Conservation (phyloP, 306 rosid genomes). For the Adenanthera pavonina region DNA sequence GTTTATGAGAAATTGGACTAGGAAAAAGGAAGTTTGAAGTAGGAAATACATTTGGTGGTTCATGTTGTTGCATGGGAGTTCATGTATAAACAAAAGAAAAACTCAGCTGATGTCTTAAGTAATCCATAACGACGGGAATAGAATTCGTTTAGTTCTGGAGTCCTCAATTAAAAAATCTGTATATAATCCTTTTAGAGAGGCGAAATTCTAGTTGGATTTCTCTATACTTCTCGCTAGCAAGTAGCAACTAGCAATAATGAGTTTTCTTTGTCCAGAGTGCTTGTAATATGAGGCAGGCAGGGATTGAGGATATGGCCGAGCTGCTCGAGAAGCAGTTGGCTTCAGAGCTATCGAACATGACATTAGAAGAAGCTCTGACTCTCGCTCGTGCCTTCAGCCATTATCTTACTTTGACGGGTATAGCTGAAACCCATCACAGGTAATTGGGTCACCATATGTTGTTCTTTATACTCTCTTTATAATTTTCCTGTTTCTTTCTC, state of each 20-base stretch:
- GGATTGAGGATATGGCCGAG: constrained; percentile 77
- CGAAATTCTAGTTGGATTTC: neutral
- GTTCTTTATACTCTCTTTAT: neutral
- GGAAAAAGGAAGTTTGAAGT: neutral
- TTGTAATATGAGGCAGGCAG: constrained; percentile 86
- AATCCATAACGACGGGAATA: neutral
- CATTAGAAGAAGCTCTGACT: constrained; percentile 79
- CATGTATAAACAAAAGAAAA: neutral
- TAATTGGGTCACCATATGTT: constrained; percentile 28
- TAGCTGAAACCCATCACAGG: constrained; percentile 97
- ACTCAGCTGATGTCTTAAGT: constrained; percentile 13
- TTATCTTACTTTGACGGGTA: constrained; percentile 85
- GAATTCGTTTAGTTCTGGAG: neutral
- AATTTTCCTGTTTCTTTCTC: constrained; percentile 9
- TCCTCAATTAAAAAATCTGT: constrained; percentile 8
- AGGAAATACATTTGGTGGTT: constrained; percentile 27
- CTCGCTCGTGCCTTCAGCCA: constrained; percentile 95
- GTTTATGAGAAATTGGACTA: constrained; percentile 31
- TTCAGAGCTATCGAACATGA: constrained; percentile 83
- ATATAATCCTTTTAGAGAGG: neutral
- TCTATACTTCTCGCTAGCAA: constrained; percentile 12
- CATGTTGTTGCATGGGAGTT: constrained; percentile 35
- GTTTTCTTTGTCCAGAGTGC: constrained; percentile 63
- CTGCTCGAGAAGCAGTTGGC: constrained; percentile 86
- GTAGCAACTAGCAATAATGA: constrained; percentile 28